Evolutionary conservation across 73 alveolate genomes (phyloP).

Genomic region (Paramecium tetraurelia): DNA sequence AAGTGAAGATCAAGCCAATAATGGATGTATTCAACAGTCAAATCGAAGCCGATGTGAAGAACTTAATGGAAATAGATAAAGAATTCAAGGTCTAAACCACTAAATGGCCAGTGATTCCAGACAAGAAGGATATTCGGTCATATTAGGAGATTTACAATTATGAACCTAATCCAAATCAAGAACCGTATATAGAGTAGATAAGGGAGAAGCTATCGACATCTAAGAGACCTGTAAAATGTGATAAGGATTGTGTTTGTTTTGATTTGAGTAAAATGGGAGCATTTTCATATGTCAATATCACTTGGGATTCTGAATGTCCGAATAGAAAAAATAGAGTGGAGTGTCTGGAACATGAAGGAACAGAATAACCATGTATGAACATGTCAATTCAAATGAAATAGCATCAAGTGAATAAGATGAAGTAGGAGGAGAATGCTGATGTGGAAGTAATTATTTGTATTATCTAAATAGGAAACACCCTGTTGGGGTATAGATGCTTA

Average conservation of each 20-base stretch:
- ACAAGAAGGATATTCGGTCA: constrained; percentile 22
- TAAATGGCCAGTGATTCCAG: constrained; percentile 60
- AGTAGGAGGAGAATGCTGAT: background rate
- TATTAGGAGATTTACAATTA: constrained; percentile 39
- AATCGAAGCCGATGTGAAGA: constrained; percentile 1
- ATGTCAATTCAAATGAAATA: background rate
- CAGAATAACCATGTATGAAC: background rate
- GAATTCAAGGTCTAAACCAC: constrained; percentile 31
- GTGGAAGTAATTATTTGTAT: background rate
- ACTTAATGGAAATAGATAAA: background rate
- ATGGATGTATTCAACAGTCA: background rate
- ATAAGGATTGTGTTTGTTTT: constrained; percentile 50
- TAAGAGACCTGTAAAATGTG: constrained; percentile 49
- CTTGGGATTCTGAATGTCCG: constrained; percentile 58
- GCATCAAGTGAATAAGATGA: background rate
- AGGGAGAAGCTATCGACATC: constrained; percentile 45
- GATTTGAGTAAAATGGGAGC: constrained; percentile 53
- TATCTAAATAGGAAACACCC: constrained; percentile 80
- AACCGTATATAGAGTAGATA: constrained; percentile 18
- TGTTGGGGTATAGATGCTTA: constrained; percentile 97
- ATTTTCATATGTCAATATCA: constrained; percentile 17
- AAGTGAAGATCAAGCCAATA: background rate
- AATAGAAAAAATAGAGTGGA: constrained; percentile 55
- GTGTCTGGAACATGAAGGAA: constrained; percentile 53
- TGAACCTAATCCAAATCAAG: constrained; percentile 55